Conservation (phyloP, 2,329 filamentous ascomycete genomes). For the Byssothecium circinans region DNA sequence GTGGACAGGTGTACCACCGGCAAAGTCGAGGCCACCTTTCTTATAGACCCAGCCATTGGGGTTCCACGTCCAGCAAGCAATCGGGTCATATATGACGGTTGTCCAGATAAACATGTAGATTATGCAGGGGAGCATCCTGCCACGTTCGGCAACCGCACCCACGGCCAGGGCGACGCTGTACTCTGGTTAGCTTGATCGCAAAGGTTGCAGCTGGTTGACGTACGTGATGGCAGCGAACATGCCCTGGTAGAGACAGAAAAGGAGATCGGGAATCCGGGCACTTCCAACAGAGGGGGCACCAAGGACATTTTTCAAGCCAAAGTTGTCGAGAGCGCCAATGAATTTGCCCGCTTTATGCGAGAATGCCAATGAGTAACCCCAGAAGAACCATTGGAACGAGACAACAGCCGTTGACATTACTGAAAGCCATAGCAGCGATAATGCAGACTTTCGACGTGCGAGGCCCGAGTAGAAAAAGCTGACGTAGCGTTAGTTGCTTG, state of each 20-base stretch:
- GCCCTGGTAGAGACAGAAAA: conserved; percentile 85
- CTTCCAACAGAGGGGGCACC: conserved; percentile 75
- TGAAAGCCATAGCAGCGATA: conserved; percentile 82
- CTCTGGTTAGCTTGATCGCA: not conserved
- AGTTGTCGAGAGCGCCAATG: conserved; percentile 77
- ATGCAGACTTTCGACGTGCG: conserved; percentile 82
- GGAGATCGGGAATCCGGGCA: conserved; percentile 72
- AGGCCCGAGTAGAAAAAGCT: conserved; percentile 93
- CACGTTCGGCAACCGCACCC: conserved; percentile 82
- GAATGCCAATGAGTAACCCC: conserved; percentile 84
- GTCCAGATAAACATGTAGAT: conserved; percentile 94
- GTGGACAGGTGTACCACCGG: conserved; percentile 87
- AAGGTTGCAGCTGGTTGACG: conserved; percentile 38
- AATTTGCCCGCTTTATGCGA: conserved; percentile 75
- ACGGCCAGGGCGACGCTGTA: conserved; percentile 76
- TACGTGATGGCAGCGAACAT: conserved; percentile 89
- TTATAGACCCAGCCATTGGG: conserved; percentile 75
- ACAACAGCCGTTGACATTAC: conserved; percentile 79
- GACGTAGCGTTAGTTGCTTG: conserved; percentile 6
- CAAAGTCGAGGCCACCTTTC: conserved; percentile 84
- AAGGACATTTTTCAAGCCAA: conserved; percentile 77
- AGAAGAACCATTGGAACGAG: conserved; percentile 94
- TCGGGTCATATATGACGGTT: conserved; percentile 86
- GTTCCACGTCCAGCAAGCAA: conserved; percentile 97
- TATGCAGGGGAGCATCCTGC: conserved; percentile 83